phyloP scores from a whole-genome alignment of 2,329 filamentous ascomycete genomes.

The Neocatenulostroma microsporum region DNA sequence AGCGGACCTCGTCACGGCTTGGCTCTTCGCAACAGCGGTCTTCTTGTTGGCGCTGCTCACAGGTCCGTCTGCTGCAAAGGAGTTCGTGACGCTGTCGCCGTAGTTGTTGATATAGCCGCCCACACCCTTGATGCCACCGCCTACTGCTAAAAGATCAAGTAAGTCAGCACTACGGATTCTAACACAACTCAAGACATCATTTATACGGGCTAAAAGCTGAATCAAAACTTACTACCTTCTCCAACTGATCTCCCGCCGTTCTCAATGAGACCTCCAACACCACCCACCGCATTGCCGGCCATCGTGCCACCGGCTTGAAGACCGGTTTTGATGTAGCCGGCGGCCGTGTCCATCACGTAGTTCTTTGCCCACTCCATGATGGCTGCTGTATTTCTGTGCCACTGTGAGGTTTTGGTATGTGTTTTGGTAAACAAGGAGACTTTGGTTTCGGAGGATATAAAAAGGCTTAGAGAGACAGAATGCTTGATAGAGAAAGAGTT shows the following conservation, averaged over 20 bases:
- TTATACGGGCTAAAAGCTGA: neutral
- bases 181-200: neutral
- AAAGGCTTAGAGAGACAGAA: too few species aligned
- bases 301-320: conserved; percentile 31
- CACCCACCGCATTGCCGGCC: conserved; percentile 32
- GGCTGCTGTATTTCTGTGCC: too few species aligned
- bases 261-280: conserved; percentile 28
- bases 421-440: too few species aligned
- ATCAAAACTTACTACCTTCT: conserved; percentile 22
- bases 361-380: conserved; percentile 26
- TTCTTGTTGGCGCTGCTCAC: conserved; percentile 17
- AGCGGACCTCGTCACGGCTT: conserved; percentile 3
- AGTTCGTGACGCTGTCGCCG: conserved; percentile 24
- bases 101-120: conserved; percentile 30
- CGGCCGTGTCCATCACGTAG: conserved; percentile 27
- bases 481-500: too few species aligned
- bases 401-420: too few species aligned
- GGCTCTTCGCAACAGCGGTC: conserved; percentile 10
- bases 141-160: conserved; percentile 23
- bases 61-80: conserved; percentile 26
- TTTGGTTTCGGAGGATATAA: too few species aligned
- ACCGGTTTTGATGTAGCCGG: conserved; percentile 25
- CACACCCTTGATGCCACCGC: conserved; percentile 27
- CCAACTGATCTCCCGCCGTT: conserved; percentile 26
- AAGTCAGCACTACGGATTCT: conserved; percentile 11